Evolutionary conservation across 176 grass and related monocot genomes (phyloP), one percentile per base, ranked within the genome.

Genomic region (Lolium multiflorum): DNA sequence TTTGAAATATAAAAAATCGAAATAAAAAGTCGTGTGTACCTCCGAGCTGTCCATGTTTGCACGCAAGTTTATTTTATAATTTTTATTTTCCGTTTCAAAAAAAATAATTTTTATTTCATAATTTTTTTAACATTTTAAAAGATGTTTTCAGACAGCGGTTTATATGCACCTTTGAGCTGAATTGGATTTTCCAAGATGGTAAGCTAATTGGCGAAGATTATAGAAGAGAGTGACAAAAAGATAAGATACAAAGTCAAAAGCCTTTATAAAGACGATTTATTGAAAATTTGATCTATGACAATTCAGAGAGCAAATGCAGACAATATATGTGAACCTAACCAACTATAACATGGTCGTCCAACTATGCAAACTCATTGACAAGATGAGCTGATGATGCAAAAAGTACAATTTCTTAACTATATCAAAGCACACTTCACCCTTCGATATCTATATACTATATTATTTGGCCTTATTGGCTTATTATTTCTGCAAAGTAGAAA

Each of bases 391-490:
- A 76, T 79, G 75, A 84, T 13, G 55, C 39, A 59, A 13, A 59
- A 13, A 71, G 25, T 4, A 68, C 74, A 37, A 74, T 28, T 11
- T 72, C 28, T 63, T 12, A 18, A 48, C 25, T 74, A 55, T 73
- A 79, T 28, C 70, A 89, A 86, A 85, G 78, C 88, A 91, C 73
- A 48, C 54, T 71, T 31, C 20, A 90, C 82, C n/a, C 17, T 65
- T 74, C 17, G 3, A 87, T 58, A 74, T 79, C 38, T 90, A 71
- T 59, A 55, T 51, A 48, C 49, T 75, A 50, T 49, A 74, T 21
- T 50, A 73, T 51, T 9, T 4, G 13, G 24, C 21, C 13, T 31
- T 17, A 2, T 3, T 16, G 3, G 38, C 65, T 75, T 66, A 81
- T 69, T 77, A 81, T 69, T 77, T 13, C 71, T 77, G 57, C 51